phyloP scores from a whole-genome alignment of 2,329 filamentous ascomycete species.

The Nannizziopsis arthrosporioides region DNA sequence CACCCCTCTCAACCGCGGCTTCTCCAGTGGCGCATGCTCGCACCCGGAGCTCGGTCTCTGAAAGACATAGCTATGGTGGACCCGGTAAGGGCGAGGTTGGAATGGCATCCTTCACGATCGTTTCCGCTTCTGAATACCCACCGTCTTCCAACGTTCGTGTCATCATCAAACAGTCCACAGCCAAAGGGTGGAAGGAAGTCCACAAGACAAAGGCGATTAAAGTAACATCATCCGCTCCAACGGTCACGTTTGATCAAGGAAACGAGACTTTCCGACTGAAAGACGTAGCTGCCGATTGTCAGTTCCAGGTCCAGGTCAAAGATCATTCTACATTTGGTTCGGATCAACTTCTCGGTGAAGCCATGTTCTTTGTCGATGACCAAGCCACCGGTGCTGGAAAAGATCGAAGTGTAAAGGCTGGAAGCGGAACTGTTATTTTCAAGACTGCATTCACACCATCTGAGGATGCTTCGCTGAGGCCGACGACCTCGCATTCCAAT shows the following conservation, averaged over 20 bases:
- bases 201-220: slow-evolving; percentile 92
- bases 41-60: slow-evolving; percentile 38
- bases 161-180: slow-evolving; percentile 52
- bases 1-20: slow-evolving; percentile 15
- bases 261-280: slow-evolving; percentile 63
- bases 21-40: slow-evolving; percentile 35
- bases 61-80: slow-evolving; percentile 40
- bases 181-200: slow-evolving; percentile 62
- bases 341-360: slow-evolving; percentile 74
- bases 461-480: slow-evolving; percentile 32
- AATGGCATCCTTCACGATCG: slow-evolving; percentile 65
- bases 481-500: slow-evolving; percentile 28
- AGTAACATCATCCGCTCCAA: slow-evolving; percentile 29
- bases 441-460: slow-evolving; percentile 57
- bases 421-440: slow-evolving; percentile 58
- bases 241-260: slow-evolving; percentile 52
- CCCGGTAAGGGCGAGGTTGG: slow-evolving; percentile 50
- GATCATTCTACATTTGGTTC: slow-evolving; percentile 75
- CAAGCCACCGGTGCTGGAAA: slow-evolving; percentile 48
- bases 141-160: slow-evolving; percentile 68
- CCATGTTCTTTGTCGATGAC: slow-evolving; percentile 85
- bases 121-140: slow-evolving; percentile 69
- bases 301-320: slow-evolving; percentile 77
- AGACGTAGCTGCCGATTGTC: slow-evolving; percentile 62
- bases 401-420: slow-evolving; percentile 64